A percentile compares a stretch with the other conserved stretches of the same genome.
Evolutionary conservation across 805 yeast genomes (phyloP).

Genomic region (Candida silvicultrix): DNA sequence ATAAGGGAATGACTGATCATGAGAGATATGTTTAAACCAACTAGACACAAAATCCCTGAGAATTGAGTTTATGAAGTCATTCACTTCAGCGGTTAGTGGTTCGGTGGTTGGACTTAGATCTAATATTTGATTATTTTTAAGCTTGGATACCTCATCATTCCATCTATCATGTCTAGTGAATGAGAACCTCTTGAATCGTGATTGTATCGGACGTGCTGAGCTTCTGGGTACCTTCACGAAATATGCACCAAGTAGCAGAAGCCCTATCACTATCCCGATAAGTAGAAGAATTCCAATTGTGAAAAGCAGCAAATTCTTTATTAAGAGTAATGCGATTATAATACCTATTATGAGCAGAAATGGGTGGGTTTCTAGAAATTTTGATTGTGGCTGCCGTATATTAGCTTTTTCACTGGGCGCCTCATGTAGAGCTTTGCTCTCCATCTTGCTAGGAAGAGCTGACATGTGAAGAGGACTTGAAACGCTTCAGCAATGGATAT

Average conservation of each 20-base stretch:
- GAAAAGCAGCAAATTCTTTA: not conserved
- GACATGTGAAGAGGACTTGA: too few relatives aligned
- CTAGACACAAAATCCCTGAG: slow-evolving; percentile 44
- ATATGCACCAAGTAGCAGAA: not conserved
- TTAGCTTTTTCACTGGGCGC: not conserved
- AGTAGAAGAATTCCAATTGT: not conserved
- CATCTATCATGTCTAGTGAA: slow-evolving; percentile 26
- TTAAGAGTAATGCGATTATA: not conserved
- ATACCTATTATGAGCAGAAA: not conserved
- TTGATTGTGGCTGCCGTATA: not conserved
- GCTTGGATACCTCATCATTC: slow-evolving; percentile 17
- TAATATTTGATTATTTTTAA: slow-evolving; percentile 10
- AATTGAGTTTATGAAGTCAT: slow-evolving; percentile 38
- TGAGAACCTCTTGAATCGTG: slow-evolving; percentile 16
- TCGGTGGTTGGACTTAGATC: slow-evolving; percentile 3
- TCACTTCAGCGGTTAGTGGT: slow-evolving; percentile 33
- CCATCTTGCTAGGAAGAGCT: too few relatives aligned
- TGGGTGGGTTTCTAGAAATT: not conserved
- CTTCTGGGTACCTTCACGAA: slow-evolving; percentile 5
- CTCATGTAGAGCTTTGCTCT: not conserved
- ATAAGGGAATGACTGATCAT: slow-evolving; percentile 30
- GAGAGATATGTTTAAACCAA: slow-evolving; percentile 50
- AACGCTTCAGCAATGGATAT: too few relatives aligned
- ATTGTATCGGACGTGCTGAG: slow-evolving; percentile 1
- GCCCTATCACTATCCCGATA: not conserved